Conservation (phyloP, 768 basidiomycete species). For the Suillus fuscotomentosus region DNA sequence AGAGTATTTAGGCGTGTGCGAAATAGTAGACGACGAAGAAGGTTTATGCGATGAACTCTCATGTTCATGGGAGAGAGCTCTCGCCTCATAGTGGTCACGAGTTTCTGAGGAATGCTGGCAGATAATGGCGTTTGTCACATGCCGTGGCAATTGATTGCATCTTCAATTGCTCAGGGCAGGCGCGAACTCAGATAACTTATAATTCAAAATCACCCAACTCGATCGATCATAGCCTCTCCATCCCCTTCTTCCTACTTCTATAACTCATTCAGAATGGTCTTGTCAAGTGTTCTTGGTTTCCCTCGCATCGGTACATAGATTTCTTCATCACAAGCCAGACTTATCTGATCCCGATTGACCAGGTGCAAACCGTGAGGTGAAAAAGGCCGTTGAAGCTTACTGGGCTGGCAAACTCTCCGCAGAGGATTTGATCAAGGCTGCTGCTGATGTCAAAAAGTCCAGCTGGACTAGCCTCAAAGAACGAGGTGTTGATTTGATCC, state of each 20-base stretch:
- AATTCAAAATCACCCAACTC: slow-evolving; percentile 28
- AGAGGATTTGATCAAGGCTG: slow-evolving; percentile 84
- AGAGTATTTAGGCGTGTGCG: slow-evolving; percentile 7
- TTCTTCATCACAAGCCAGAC: neutral
- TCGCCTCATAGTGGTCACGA: too few species aligned
- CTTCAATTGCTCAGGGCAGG: slow-evolving; percentile 32
- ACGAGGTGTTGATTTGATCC: slow-evolving; percentile 85
- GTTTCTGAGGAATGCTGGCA: neutral
- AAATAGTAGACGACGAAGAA: slow-evolving; percentile 5
- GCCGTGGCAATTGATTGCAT: slow-evolving; percentile 17
- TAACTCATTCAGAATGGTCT: slow-evolving; percentile 52
- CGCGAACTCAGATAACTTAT: slow-evolving; percentile 4
- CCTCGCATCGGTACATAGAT: slow-evolving; percentile 73
- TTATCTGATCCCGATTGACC: slow-evolving; percentile 1
- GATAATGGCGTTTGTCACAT: neutral
- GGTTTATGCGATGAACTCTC: slow-evolving; percentile 15
- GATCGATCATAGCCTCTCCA: slow-evolving; percentile 4
- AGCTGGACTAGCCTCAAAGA: slow-evolving; percentile 87
- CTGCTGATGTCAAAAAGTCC: slow-evolving; percentile 83
- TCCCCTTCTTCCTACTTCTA: slow-evolving; percentile 16
- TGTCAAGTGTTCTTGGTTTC: slow-evolving; percentile 87
- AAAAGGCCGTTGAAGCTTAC: slow-evolving; percentile 98
- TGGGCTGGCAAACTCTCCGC: slow-evolving; percentile 92
- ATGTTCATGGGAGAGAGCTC: slow-evolving; percentile 13
- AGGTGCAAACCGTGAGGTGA: slow-evolving; percentile 94